Percentiles rank a stretch among this genome's conserved stretches.
Evolutionary conservation across 2,329 filamentous ascomycete genomes (phyloP).

Genomic region (Pyrenophora teres): DNA sequence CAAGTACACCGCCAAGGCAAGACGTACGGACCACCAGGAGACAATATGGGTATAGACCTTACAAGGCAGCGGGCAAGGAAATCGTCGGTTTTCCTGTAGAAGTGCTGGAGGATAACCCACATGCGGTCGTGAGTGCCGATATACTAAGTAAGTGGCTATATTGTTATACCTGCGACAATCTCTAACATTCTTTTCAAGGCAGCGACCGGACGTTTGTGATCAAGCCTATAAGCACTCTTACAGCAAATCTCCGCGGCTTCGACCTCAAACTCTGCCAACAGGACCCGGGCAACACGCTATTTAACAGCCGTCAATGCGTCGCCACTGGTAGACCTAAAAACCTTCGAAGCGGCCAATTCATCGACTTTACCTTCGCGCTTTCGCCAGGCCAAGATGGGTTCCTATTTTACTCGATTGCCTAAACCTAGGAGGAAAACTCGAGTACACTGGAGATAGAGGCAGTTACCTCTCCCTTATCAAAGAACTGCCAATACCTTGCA

Average conservation of each 20-base stretch:
- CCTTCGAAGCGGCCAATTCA: neutral
- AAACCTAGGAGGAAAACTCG: neutral
- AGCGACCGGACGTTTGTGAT: neutral
- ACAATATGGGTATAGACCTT: neutral
- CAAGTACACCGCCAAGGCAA: neutral
- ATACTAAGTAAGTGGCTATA: neutral
- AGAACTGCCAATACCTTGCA: too few relatives aligned
- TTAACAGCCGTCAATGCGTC: neutral
- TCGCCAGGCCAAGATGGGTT: neutral
- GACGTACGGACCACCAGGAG: neutral
- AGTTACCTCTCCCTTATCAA: too few relatives aligned
- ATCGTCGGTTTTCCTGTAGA: neutral
- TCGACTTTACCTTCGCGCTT: neutral
- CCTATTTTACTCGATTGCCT: neutral
- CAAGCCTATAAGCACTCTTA: neutral
- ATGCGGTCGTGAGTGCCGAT: neutral
- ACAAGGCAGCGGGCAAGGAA: too few relatives aligned
- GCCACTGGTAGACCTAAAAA: neutral
- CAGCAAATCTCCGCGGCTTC: neutral
- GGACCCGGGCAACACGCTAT: neutral
- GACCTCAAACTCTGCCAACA: neutral
- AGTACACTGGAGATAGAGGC: too few relatives aligned
- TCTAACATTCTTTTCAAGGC: neutral
- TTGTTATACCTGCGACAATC: neutral
- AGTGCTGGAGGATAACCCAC: neutral